A percentile compares a stretch with the other conserved stretches of the same genome.
Conservation (phyloP, 2,329 filamentous ascomycete species). For the Arthroderma uncinatum region DNA sequence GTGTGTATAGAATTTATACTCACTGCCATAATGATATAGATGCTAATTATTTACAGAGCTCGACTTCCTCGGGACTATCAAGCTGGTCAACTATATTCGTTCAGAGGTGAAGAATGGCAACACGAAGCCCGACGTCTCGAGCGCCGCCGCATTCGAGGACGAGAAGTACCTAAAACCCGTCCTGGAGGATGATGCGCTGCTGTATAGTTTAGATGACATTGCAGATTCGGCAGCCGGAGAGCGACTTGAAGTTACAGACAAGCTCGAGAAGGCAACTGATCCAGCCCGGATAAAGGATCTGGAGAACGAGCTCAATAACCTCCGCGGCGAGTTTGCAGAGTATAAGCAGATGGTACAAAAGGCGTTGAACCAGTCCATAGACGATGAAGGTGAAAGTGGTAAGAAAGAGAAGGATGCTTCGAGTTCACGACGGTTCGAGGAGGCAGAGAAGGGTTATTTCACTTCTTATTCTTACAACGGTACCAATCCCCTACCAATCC, state of each 20-base stretch:
- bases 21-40: not conserved
- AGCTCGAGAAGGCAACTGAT: constrained; percentile 19
- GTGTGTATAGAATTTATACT: constrained; percentile 25
- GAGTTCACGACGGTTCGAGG: constrained; percentile 27
- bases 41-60: constrained; percentile 38
- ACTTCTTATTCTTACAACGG: constrained; percentile 58
- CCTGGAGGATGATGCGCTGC: constrained; percentile 76
- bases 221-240: constrained; percentile 26
- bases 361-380: constrained; percentile 56
- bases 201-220: constrained; percentile 79
- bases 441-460: constrained; percentile 53
- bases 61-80: constrained; percentile 63
- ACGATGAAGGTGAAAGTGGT: constrained; percentile 40
- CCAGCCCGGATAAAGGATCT: constrained; percentile 46
- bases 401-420: constrained; percentile 21
- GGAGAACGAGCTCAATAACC: constrained; percentile 49
- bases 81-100: constrained; percentile 59
- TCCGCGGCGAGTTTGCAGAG: constrained; percentile 52
- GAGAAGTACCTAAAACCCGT: constrained; percentile 75
- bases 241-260: constrained; percentile 14
- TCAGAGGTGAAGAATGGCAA: constrained; percentile 39
- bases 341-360: constrained; percentile 56
- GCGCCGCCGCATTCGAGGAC: constrained; percentile 54
- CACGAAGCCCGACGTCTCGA: constrained; percentile 45
- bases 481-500: constrained; percentile 30